Percentiles rank a stretch among this genome's conserved stretches.
phyloP scores from a whole-genome alignment of 805 yeast species.

The Ogataea pini region DNA sequence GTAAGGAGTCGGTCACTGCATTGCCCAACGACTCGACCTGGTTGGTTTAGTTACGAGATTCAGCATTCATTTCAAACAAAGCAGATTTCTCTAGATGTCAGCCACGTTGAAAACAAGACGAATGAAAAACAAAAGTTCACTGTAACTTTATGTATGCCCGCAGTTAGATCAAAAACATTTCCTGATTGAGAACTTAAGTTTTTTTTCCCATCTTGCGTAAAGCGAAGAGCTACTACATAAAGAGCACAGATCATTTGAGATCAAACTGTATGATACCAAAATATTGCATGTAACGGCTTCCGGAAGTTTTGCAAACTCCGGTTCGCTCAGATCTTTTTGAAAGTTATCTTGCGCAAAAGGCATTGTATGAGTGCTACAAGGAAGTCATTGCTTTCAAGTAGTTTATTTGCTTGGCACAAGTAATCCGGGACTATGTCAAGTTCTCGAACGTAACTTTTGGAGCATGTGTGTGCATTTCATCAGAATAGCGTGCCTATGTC shows the following conservation, averaged over 20 bases:
- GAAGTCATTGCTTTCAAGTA: no score
- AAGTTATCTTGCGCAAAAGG: no score
- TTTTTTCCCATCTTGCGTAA: neutral
- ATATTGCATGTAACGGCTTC: neutral
- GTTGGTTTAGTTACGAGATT: no score
- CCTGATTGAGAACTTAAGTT: neutral
- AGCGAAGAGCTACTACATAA: neutral
- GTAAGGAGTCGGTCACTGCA: no score
- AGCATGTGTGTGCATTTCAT: neutral
- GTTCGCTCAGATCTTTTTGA: no score
- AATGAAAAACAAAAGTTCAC: neutral
- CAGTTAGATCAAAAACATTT: slow-evolving; percentile 5
- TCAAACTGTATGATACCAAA: no score
- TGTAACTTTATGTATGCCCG: neutral
- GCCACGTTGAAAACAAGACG: neutral
- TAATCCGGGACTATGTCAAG: neutral
- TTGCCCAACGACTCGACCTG: no score
- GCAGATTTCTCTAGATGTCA: neutral
- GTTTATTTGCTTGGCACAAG: no score
- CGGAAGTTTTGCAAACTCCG: no score
- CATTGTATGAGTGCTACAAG: no score
- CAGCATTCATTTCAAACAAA: neutral
- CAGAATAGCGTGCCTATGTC: neutral
- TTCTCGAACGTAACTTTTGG: neutral
- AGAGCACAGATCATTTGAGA: neutral